Percentiles rank a stretch among this genome's conserved stretches.
These are phyloP conservation scores for Tuber aestivum DNA, from an alignment of 495 filamentous ascomycete species.

Conservation along the genomic window DNA sequence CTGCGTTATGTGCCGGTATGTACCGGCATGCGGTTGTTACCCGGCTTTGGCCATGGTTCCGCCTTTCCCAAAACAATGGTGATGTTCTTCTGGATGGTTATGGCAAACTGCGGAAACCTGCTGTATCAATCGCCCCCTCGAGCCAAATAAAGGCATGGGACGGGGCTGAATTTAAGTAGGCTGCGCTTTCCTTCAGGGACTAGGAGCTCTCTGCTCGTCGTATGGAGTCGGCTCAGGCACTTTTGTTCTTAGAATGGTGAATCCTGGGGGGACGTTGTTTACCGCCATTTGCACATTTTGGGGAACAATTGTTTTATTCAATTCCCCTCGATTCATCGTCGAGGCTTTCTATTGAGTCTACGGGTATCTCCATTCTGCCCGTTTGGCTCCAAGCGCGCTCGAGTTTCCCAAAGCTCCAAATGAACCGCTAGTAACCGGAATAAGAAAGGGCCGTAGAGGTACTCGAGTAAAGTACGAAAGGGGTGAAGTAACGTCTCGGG, in stretches of 20 bases:
- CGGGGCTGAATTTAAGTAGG: background rate
- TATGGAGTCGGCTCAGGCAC: too few relatives aligned
- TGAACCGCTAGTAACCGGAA: background rate
- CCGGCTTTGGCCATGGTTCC: background rate
- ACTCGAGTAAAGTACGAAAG: background rate
- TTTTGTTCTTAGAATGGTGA: background rate
- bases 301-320: background rate
- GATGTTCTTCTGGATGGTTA: background rate
- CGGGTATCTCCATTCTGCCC: background rate
- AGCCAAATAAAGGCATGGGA: background rate
- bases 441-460: background rate
- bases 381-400: background rate
- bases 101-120: background rate
- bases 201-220: background rate
- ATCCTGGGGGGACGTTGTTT: background rate
- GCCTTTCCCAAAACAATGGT: background rate
- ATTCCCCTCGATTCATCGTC: background rate
- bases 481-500: background rate
- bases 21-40: background rate
- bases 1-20: too few relatives aligned
- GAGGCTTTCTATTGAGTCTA: background rate
- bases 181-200: background rate
- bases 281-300: background rate
- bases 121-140: background rate
- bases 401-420: background rate